phyloP scores from a whole-genome alignment of 208 protist genomes.

The Leishmania major region DNA sequence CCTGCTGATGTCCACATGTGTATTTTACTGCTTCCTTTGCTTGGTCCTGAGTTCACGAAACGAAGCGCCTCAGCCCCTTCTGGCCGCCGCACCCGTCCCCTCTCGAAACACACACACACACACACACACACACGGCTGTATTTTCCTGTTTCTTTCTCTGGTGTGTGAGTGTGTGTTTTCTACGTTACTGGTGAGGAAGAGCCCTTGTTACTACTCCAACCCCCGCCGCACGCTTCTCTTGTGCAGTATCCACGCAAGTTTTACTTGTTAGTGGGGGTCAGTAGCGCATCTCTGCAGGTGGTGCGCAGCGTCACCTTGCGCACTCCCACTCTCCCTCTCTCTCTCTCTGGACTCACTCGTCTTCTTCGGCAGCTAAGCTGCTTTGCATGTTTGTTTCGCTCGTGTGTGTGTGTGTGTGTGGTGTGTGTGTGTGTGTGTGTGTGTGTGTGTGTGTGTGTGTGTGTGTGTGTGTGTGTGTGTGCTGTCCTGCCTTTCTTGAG shows the following conservation, averaged over 20 bases:
- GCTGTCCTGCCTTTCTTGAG: neutral
- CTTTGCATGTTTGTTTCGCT: neutral
- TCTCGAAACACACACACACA: neutral
- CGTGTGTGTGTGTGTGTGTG: neutral
- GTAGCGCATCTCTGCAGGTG: neutral
- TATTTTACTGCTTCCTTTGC: neutral
- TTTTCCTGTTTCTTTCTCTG: slow-evolving; percentile 15
- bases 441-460: neutral
- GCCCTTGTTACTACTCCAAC: neutral
- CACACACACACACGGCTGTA: neutral
- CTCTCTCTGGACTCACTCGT: neutral
- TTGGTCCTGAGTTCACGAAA: slow-evolving; percentile 1
- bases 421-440: neutral
- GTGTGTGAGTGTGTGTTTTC: slow-evolving; percentile 7
- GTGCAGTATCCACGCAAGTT: neutral
- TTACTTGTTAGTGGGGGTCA: neutral
- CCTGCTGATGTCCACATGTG: neutral
- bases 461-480: neutral
- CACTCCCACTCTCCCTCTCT: neutral
- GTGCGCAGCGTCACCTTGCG: neutral
- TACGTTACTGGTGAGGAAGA: neutral
- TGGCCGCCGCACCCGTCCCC: neutral
- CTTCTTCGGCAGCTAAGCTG: neutral
- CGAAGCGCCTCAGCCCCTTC: neutral
- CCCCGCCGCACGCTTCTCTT: neutral